Percentiles rank a stretch among this genome's conserved stretches.
These are phyloP conservation scores for Lumnitzera littorea DNA, from an alignment of 345 rosid genomes.

Conservation along the genomic window DNA sequence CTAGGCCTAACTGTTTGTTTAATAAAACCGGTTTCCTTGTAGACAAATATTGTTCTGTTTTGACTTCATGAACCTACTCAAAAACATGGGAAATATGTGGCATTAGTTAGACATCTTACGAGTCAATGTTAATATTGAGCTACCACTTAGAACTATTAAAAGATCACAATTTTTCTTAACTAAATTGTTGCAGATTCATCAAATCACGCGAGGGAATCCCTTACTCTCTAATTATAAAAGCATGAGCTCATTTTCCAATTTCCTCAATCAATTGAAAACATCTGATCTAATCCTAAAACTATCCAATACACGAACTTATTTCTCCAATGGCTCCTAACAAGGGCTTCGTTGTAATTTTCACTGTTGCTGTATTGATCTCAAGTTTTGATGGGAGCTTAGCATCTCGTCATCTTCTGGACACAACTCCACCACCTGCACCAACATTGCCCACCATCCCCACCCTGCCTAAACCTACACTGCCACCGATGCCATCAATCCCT, in stretches of 20 bases:
- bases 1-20: too few relatives aligned
- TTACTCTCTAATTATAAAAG: constrained; percentile 3
- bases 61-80: neutral
- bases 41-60: neutral
- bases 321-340: neutral
- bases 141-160: neutral
- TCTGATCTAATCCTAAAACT: too few relatives aligned
- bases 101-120: too few relatives aligned
- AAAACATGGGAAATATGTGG: too few relatives aligned
- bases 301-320: too few relatives aligned
- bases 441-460: constrained; percentile 13
- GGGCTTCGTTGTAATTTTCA: constrained; percentile 3
- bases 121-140: neutral
- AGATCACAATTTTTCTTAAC: constrained; percentile 6
- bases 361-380: constrained; percentile 10
- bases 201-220: neutral
- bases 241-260: neutral
- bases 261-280: neutral
- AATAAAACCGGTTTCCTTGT: too few relatives aligned
- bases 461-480: constrained; percentile 14
- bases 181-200: neutral
- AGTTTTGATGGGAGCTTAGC: constrained; percentile 13
- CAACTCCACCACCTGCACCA: constrained; percentile 8
- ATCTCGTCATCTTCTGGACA: constrained; percentile 24
- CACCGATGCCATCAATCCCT: constrained; percentile 17